A percentile compares a stretch with the other conserved stretches of the same genome.
These are phyloP conservation scores for Amphichorda felina DNA, from an alignment of 2,329 filamentous ascomycete genomes.

Conservation along the genomic window DNA sequence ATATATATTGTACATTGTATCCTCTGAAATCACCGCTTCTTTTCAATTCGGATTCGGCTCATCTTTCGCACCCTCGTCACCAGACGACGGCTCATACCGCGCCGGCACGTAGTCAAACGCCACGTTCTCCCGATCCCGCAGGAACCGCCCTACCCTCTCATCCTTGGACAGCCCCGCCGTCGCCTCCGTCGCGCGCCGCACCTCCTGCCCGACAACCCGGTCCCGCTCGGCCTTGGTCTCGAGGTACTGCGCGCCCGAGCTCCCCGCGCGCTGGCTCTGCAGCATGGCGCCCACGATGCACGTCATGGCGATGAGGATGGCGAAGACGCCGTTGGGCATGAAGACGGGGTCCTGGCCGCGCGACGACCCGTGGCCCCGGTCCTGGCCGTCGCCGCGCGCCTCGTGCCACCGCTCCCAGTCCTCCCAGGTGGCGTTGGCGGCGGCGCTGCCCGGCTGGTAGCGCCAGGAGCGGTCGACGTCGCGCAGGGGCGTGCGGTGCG, in stretches of 20 bases:
- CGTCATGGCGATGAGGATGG: conserved; percentile 53
- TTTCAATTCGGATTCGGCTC: conserved; percentile 3
- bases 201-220: conserved; percentile 48
- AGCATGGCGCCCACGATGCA: conserved; percentile 54
- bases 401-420: conserved; percentile 84
- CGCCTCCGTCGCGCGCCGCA: conserved; percentile 36
- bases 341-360: conserved; percentile 41
- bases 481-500: conserved; percentile 22
- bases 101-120: conserved; percentile 18
- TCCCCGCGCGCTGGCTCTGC: conserved; percentile 59
- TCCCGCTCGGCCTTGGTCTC: conserved; percentile 57
- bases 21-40: conserved; percentile 1
- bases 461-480: conserved; percentile 36
- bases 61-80: conserved; percentile 1
- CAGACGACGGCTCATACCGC: conserved; percentile 12
- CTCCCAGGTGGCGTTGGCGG: conserved; percentile 87
- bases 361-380: conserved; percentile 11
- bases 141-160: conserved; percentile 64
- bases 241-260: conserved; percentile 48
- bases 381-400: conserved; percentile 16
- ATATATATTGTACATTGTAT: not conserved
- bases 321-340: conserved; percentile 72
- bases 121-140: conserved; percentile 55
- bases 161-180: conserved; percentile 41
- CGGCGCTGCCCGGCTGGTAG: conserved; percentile 31